Base-by-base conservation (phyloP, 2,329 filamentous ascomycete species). In the Didymellaceae sp. region DNA sequence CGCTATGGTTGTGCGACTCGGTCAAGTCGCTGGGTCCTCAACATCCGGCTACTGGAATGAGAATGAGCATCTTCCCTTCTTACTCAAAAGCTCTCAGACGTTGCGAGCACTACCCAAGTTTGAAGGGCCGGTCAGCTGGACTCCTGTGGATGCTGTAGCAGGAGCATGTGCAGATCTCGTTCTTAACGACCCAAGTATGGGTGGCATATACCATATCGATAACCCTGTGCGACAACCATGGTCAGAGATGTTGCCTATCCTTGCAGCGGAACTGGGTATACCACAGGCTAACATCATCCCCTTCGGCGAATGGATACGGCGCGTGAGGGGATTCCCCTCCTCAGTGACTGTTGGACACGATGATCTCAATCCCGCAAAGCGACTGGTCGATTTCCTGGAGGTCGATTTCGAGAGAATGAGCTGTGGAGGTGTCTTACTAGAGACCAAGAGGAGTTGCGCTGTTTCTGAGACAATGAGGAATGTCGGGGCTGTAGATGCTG, bases 31-130 rank as follows among this genome's bases (percentile, higher is more conserved):
- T 1, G 82, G 82, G 0, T 79, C 76, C 0, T 75, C 59, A 3
- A 70, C 47, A 0, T 82, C 68, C 45, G 82, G 81, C 0, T 78
- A 77, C 57, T 85, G 82, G 82, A 85, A 84, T 54, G 67, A 75
- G 0, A 70, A 73, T 21, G 80, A 84, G 58, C 79, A 83, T 52
- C 66, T 83, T 10, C 59, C 71, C 0, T 80, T 81, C 52, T 47
- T 84, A 17, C 60, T 82, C 42, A 82, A 82, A 61, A 79, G 77
- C 0, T 74, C 77, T 0, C 78, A 83, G 54, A 76, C 75, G 0
- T 52, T 83, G 0, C 64, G 67, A 0, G 70, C 63, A 0, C 56
- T 79, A 7, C 80, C 80, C 1, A 13, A 28, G 3, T 34, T 55
- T 6, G 28, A 45, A 2, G 43, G 52, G 1, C 26, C 39, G 1